Base-by-base conservation (phyloP, 495 filamentous ascomycete species). In the Penicillium angulare region DNA sequence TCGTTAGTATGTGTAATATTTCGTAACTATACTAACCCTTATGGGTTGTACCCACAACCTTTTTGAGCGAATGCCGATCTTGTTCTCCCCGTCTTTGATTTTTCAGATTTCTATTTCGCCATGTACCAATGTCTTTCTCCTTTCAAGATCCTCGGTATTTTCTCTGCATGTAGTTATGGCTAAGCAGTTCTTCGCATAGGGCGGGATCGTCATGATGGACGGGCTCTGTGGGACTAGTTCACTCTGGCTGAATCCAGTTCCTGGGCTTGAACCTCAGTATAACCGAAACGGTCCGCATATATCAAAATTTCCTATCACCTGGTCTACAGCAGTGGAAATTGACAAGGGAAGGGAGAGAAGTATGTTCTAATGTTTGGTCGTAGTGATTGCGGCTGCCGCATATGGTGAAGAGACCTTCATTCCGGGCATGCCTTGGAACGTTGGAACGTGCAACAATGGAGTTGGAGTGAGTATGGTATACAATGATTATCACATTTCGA, bases 141-240 rank as follows among this genome's bases (percentile, higher is more conserved):
- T n/a, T n/a, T n/a, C n/a, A n/a, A n/a, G n/a, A n/a, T n/a, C n/a
- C n/a, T n/a, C n/a, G n/a, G n/a, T n/a, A n/a, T n/a, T n/a, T n/a
- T n/a, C n/a, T n/a, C n/a, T n/a, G n/a, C n/a, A n/a, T n/a, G n/a
- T n/a, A n/a, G n/a, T n/a, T n/a, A n/a, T n/a, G n/a, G n/a, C n/a
- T n/a, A n/a, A n/a, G n/a, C n/a, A n/a, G n/a, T 13, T 21, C 16
- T 13, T 2, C 10, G 21, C 20, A 42, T 22, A 63, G 60, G 63
- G 62, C 27, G 63, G 56, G 5, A 50, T 66, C 3, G 41, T 52
- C 26, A 41, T 63, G 53, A 65, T 68, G 61, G 57, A 64, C 27
- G 61, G 51, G 6, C 45, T 66, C n/a, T 66, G 63, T 21, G 63
- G 63, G 15, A 61, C 60, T n/a, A 64, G 63, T 39, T 52, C 58